Conservation (phyloP, 139 green algal species). For the Chlamydomonas incerta region DNA sequence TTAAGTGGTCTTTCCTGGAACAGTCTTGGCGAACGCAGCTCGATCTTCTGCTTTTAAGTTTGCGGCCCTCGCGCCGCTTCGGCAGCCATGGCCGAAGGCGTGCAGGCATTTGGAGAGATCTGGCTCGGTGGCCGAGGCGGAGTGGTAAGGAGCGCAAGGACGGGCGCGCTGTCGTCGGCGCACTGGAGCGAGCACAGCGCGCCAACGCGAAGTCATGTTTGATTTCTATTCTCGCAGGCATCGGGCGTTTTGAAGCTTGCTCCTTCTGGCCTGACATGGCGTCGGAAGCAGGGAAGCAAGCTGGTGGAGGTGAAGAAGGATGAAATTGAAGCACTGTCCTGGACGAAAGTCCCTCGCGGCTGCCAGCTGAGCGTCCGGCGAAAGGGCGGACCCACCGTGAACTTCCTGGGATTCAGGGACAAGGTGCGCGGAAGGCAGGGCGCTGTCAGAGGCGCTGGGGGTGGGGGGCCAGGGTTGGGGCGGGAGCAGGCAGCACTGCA, state of each 20-base stretch:
- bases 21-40: no score
- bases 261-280: conserved; percentile 63
- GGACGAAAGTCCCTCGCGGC: conserved; percentile 66
- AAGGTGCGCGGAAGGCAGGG: conserved; percentile 47
- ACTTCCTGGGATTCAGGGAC: conserved; percentile 84
- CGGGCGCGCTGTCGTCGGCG: background rate
- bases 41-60: no score
- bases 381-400: conserved; percentile 52
- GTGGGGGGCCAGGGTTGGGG: background rate
- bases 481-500: no score
- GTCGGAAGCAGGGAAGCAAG: conserved; percentile 58
- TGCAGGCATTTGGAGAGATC: conserved; percentile 41
- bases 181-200: background rate
- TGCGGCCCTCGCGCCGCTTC: no score
- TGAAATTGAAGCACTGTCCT: conserved; percentile 78
- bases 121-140: conserved; percentile 37
- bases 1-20: no score
- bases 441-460: no score
- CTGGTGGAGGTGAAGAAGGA: conserved; percentile 62
- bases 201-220: background rate
- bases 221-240: conserved; percentile 36
- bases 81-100: conserved; percentile 39
- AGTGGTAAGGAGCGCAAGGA: conserved; percentile 9
- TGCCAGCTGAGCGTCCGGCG: conserved; percentile 74
- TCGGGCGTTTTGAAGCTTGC: conserved; percentile 60